Percentiles rank a stretch among this genome's conserved stretches.
Evolutionary conservation across 176 grass and related monocot genomes (phyloP).

Genomic region (Eragrostis nindensis): DNA sequence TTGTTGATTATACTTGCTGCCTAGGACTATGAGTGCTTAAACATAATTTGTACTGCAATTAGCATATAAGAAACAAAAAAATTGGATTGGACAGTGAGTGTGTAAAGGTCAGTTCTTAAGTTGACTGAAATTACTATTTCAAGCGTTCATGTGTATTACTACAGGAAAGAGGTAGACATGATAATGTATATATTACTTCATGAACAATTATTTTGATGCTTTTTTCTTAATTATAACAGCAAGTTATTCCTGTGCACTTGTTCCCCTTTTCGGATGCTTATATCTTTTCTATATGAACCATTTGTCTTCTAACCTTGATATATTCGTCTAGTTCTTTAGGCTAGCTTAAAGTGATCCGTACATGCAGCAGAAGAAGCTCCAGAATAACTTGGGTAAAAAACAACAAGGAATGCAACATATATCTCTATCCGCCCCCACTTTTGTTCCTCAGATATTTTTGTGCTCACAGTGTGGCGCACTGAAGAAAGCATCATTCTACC

Average conservation of each 20-base stretch:
- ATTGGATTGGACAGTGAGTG: too few relatives aligned
- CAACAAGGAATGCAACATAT: constrained; percentile 18
- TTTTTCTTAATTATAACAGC: background rate
- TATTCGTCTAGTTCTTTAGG: constrained; percentile 7
- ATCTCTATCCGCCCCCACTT: constrained; percentile 13
- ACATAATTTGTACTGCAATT: too few relatives aligned
- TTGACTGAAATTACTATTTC: background rate
- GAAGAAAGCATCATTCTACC: constrained; percentile 31
- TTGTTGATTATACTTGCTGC: too few relatives aligned
- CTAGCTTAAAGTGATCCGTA: constrained; percentile 30
- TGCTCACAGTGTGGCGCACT: constrained; percentile 1
- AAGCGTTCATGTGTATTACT: background rate
- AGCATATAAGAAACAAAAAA: too few relatives aligned
- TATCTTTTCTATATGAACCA: constrained; percentile 8
- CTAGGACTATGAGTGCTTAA: too few relatives aligned
- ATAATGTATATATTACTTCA: constrained; percentile 13
- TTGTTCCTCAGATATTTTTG: constrained; percentile 14
- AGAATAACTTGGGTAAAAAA: constrained; percentile 33
- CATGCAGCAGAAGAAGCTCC: constrained; percentile 18
- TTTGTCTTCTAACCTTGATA: constrained; percentile 27
- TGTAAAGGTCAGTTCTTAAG: background rate
- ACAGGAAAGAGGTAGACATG: background rate
- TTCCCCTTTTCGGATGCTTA: constrained; percentile 25
- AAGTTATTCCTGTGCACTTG: background rate
- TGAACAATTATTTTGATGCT: background rate